Conservation (phyloP, 2,329 filamentous ascomycete genomes). For the Arthrobotrys iridis region DNA sequence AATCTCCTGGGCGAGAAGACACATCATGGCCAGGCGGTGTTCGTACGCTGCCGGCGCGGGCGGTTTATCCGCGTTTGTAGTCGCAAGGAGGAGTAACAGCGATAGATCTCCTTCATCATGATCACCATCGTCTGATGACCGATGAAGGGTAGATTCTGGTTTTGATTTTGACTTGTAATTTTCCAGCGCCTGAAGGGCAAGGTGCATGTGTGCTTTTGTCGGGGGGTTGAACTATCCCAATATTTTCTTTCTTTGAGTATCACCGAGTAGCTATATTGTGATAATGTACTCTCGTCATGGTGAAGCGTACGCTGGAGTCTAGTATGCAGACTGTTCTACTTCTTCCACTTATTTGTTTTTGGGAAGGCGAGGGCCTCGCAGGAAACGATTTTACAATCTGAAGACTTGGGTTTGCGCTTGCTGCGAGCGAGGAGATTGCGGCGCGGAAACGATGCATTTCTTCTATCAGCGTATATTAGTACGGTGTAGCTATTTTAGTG, state of each 20-base stretch:
- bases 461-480: neutral
- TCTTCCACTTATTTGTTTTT: too few species aligned
- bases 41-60: constrained; percentile 29
- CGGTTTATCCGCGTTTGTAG: constrained; percentile 47
- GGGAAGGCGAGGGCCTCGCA: neutral
- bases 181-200: constrained; percentile 26
- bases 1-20: constrained; percentile 47
- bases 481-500: neutral
- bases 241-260: neutral
- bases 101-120: neutral
- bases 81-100: constrained; percentile 40
- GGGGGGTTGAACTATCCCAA: constrained; percentile 44
- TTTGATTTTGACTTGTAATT: too few species aligned
- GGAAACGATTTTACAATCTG: constrained; percentile 14
- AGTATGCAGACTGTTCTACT: constrained; percentile 41
- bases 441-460: constrained; percentile 28
- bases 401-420: neutral
- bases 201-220: constrained; percentile 47
- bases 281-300: neutral
- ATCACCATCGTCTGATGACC: neutral
- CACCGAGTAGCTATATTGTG: neutral
- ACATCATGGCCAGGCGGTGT: constrained; percentile 51
- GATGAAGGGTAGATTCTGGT: neutral
- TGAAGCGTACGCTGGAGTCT: constrained; percentile 42
- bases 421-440: neutral